Evolutionary conservation across 305 asterid genomes (phyloP), one percentile per base, ranked within the genome.

Genomic region (Lippia alba): DNA sequence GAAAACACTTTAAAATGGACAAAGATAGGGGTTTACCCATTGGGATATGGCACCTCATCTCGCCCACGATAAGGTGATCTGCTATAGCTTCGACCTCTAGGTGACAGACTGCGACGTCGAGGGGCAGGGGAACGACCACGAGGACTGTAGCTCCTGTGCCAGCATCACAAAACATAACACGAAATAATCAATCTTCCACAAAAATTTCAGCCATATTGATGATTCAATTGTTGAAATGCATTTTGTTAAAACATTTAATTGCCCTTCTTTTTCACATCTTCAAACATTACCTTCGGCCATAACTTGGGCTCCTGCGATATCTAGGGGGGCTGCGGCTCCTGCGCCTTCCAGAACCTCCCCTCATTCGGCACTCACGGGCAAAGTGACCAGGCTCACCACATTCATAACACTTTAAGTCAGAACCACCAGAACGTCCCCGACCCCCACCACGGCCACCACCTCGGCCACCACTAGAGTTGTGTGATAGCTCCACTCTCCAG

Each of bases 341-440:
- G 48, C 93, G 97, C 76, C 94, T 94, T 58, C 90, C 97, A 4
- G 87, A 71, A 65, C 91, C 93, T 60, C 88, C 99, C 14, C 89
- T 81, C 58, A 56, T 53, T 46, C 93, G 76, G 80, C 99, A 94
- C 80, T 94, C 97, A 70, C 97, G 97, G 50, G 97, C 99, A 85
- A 94, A 94, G 83, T 94, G 99, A 64, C 97, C 99, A 77, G 97
- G 83, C 86, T 94, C 99, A 6, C 99, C 99, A 77, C 99, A 91
- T 76, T 94, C 97, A 50, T 94, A 94, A 78, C 99, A 94, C 80
- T 94, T 94, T 53, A 88, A 77, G 80, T 91, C 99, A 51, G 99
- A 94, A 45, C 99, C 87, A 45, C 99, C 87, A 64, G 83, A 78
- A 17, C 86, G 89, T 33, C 89, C 90, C 61, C 88, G 83, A 0